phyloP scores from a whole-genome alignment of 441 rosid genomes.

The Adansonia grandidieri region DNA sequence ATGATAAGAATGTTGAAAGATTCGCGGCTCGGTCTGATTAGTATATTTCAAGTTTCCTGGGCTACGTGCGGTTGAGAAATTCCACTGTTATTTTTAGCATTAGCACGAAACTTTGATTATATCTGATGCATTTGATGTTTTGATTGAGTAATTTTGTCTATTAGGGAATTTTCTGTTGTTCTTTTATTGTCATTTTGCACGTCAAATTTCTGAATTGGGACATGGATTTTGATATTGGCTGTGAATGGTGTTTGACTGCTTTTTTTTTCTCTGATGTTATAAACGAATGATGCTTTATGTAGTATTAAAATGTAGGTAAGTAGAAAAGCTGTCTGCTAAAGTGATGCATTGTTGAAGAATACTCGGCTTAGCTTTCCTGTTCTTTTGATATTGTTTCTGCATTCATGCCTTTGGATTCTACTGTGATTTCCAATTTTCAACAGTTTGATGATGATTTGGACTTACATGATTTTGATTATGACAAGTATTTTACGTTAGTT shows the following conservation, averaged over 20 bases:
- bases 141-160: background rate
- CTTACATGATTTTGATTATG: background rate
- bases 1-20: constrained; percentile 89
- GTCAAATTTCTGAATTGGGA: background rate
- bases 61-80: constrained; percentile 20
- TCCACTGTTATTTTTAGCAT: background rate
- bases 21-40: constrained; percentile 78
- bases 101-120: background rate
- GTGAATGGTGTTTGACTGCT: background rate
- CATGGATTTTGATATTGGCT: background rate
- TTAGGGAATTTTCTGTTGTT: background rate
- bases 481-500: background rate
- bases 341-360: background rate
- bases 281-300: background rate
- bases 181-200: background rate
- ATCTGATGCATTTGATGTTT: background rate
- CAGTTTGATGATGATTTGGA: background rate
- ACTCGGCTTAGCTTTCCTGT: background rate
- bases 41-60: background rate
- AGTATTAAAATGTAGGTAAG: background rate
- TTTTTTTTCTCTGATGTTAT: background rate
- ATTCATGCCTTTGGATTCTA: background rate
- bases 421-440: background rate
- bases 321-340: background rate
- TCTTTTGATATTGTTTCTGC: background rate